phyloP scores from a whole-genome alignment of 495 filamentous ascomycete species.

The Elasticomyces elasticus region DNA sequence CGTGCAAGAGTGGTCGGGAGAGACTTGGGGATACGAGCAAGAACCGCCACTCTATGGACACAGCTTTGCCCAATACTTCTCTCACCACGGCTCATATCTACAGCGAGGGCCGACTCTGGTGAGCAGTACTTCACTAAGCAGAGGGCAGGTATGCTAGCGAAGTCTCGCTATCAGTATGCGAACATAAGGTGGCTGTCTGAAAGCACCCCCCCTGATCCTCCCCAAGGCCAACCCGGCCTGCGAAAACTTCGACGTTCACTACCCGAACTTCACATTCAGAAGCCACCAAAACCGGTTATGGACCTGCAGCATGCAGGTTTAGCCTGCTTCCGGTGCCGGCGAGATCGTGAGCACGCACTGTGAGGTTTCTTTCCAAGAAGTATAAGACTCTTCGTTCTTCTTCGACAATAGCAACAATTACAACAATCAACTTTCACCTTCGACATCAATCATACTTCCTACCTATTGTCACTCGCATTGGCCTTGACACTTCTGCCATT shows the following conservation, averaged over 20 bases:
- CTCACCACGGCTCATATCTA: too few species aligned
- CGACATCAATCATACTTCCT: background rate
- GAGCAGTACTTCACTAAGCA: too few species aligned
- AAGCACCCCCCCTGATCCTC: background rate
- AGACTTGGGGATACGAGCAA: background rate
- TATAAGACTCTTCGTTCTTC: background rate
- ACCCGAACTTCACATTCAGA: background rate
- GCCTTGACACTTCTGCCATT: background rate
- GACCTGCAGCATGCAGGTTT: slow-evolving; percentile 6
- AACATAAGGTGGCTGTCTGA: background rate
- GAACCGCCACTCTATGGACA: background rate
- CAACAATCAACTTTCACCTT: background rate
- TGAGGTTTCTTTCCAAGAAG: slow-evolving; percentile 7
- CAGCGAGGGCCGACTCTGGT: too few species aligned
- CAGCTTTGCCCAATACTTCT: background rate
- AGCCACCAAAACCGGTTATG: background rate
- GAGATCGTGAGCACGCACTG: background rate
- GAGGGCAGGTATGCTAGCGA: too few species aligned
- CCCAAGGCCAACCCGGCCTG: too few species aligned
- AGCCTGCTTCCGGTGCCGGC: background rate
- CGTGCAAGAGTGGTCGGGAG: background rate
- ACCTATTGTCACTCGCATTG: background rate
- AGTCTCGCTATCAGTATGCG: too few species aligned
- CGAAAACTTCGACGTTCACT: background rate
- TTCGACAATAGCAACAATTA: slow-evolving; percentile 9